Conservation (phyloP, 805 yeast genomes). For the Blastobotrys chiropterorum region DNA sequence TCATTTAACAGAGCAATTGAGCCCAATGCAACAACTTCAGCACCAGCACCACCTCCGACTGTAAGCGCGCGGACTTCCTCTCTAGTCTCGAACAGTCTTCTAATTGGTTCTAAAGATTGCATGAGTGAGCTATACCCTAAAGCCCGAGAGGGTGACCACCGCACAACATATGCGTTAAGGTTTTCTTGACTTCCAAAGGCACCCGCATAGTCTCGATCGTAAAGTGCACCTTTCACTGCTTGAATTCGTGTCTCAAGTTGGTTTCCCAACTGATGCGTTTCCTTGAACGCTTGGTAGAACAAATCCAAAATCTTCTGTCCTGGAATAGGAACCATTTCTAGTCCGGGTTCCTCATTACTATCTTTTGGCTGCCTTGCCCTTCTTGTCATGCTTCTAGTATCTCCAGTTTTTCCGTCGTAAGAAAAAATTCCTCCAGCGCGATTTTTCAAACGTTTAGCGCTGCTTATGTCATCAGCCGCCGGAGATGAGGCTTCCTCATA, state of each 20-base stretch:
- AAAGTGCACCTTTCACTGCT: slow-evolving; percentile 61
- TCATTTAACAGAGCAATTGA: slow-evolving; percentile 41
- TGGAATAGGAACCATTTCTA: neutral
- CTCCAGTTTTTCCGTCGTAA: neutral
- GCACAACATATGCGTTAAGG: slow-evolving; percentile 67
- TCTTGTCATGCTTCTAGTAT: neutral
- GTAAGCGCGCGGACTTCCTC: slow-evolving; percentile 38
- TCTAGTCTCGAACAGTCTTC: slow-evolving; percentile 28
- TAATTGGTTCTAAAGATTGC: slow-evolving; percentile 41
- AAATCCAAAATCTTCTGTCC: slow-evolving; percentile 23
- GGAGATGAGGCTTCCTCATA: neutral
- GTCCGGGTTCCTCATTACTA: neutral
- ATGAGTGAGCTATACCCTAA: slow-evolving; percentile 67
- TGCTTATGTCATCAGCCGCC: neutral
- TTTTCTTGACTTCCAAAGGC: slow-evolving; percentile 64
- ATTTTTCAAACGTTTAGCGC: too few species aligned
- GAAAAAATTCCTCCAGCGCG: neutral
- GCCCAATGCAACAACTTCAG: slow-evolving; percentile 62
- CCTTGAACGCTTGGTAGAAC: slow-evolving; percentile 22
- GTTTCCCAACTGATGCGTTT: slow-evolving; percentile 17
- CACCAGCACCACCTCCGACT: slow-evolving; percentile 89
- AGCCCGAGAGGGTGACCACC: slow-evolving; percentile 86
- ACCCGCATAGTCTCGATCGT: slow-evolving; percentile 57
- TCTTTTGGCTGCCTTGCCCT: neutral
- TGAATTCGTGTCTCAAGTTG: slow-evolving; percentile 47